Evolutionary conservation across 2,329 filamentous ascomycete genomes (phyloP).

Genomic region (Exophiala spinifera): DNA sequence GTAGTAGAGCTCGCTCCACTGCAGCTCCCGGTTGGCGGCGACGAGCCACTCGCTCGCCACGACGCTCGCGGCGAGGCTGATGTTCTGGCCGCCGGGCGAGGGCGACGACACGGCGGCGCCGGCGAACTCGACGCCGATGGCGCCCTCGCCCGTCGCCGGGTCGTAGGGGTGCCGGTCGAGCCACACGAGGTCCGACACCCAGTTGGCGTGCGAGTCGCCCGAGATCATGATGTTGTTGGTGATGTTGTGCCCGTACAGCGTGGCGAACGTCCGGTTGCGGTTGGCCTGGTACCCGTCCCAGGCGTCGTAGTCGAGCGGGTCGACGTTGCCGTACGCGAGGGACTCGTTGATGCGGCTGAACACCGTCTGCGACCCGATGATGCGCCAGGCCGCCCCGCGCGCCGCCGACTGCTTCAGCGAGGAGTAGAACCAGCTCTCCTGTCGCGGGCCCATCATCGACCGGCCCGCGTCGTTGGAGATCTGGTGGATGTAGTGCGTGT

Average conservation of each 20-base stretch:
- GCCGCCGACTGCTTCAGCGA: constrained; percentile 56
- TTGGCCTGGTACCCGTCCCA: constrained; percentile 69
- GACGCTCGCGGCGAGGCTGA: constrained; percentile 53
- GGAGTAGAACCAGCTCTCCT: constrained; percentile 73
- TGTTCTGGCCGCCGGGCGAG: constrained; percentile 58
- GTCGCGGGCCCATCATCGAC: constrained; percentile 66
- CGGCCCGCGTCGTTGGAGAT: constrained; percentile 67
- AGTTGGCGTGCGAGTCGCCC: constrained; percentile 67
- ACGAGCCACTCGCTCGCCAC: constrained; percentile 45
- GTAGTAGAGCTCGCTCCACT: constrained; percentile 73
- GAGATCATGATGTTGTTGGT: constrained; percentile 70
- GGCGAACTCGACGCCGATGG: constrained; percentile 63
- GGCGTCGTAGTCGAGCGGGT: constrained; percentile 54
- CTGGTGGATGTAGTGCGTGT: constrained; percentile 58
- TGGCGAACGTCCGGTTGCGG: constrained; percentile 66
- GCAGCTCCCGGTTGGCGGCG: constrained; percentile 59
- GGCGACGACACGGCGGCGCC: constrained; percentile 64
- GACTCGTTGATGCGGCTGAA: constrained; percentile 59
- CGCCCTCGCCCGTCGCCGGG: constrained; percentile 50
- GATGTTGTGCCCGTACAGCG: constrained; percentile 66
- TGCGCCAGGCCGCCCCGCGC: constrained; percentile 66
- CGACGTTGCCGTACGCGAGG: constrained; percentile 40
- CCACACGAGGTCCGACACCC: constrained; percentile 61
- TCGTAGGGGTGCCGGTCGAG: constrained; percentile 55
- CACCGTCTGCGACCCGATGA: constrained; percentile 69